A percentile compares a stretch with the other conserved stretches of the same genome.
Evolutionary conservation across 2,329 filamentous ascomycete genomes (phyloP).

Genomic region (Fusarium phyllophilum): DNA sequence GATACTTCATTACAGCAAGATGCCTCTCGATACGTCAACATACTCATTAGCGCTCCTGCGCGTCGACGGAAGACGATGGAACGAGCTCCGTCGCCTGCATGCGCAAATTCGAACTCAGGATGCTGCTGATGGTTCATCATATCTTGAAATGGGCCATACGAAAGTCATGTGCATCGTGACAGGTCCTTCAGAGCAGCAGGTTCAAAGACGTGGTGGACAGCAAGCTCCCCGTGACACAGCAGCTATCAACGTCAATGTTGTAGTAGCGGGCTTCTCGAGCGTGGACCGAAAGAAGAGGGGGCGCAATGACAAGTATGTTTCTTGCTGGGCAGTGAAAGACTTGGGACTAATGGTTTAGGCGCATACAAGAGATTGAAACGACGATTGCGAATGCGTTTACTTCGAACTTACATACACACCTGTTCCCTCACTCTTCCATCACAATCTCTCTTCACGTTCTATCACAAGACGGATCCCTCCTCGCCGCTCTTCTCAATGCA

Average conservation of each 20-base stretch:
- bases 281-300: slow-evolving; percentile 83
- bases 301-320: slow-evolving; percentile 78
- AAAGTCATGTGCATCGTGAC: slow-evolving; percentile 94
- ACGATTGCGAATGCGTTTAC: slow-evolving; percentile 82
- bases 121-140: slow-evolving; percentile 90
- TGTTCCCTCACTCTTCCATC: slow-evolving; percentile 90
- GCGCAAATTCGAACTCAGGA: slow-evolving; percentile 93
- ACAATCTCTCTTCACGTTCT: slow-evolving; percentile 86
- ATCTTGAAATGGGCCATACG: slow-evolving; percentile 97
- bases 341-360: slow-evolving; percentile 59
- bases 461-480: slow-evolving; percentile 87
- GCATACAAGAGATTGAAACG: slow-evolving; percentile 81
- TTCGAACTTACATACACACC: slow-evolving; percentile 81
- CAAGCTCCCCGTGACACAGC: slow-evolving; percentile 57
- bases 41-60: slow-evolving; percentile 88
- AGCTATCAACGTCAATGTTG: slow-evolving; percentile 82
- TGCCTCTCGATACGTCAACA: slow-evolving; percentile 95
- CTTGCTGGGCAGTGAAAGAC: not conserved
- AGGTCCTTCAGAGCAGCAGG: slow-evolving; percentile 77
- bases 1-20: slow-evolving; percentile 50
- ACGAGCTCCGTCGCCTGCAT: slow-evolving; percentile 89
- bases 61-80: slow-evolving; percentile 91
- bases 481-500: slow-evolving; percentile 91
- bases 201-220: slow-evolving; percentile 53
- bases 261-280: slow-evolving; percentile 87